Conservation (phyloP, 2,329 filamentous ascomycete species). For the Aspergillus flavus region DNA sequence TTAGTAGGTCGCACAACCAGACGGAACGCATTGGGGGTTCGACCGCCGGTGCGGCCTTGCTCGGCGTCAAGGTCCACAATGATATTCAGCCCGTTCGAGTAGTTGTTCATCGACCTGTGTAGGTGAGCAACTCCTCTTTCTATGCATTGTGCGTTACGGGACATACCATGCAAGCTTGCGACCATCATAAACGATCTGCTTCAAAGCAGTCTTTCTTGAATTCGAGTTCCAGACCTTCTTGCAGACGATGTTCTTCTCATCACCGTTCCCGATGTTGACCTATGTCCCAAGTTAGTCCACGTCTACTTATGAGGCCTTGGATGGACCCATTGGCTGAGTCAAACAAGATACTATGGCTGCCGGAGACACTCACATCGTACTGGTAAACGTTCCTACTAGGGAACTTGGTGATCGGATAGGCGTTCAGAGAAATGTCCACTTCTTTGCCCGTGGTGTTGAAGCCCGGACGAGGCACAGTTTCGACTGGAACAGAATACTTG, state of each 20-base stretch:
- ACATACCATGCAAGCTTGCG: slow-evolving; percentile 81
- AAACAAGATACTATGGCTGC: not conserved
- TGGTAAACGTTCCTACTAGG: slow-evolving; percentile 70
- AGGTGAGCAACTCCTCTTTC: slow-evolving; percentile 33
- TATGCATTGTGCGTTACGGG: slow-evolving; percentile 22
- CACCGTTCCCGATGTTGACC: slow-evolving; percentile 67
- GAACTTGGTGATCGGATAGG: slow-evolving; percentile 68
- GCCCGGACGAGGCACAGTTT: slow-evolving; percentile 51
- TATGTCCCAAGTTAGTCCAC: slow-evolving; percentile 37
- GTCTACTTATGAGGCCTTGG: not conserved
- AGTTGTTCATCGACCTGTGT: slow-evolving; percentile 40
- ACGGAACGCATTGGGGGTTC: slow-evolving; percentile 54
- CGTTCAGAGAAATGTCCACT: slow-evolving; percentile 67
- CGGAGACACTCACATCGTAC: slow-evolving; percentile 71
- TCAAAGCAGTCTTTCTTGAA: slow-evolving; percentile 60
- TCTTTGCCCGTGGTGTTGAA: slow-evolving; percentile 62
- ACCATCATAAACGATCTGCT: slow-evolving; percentile 76
- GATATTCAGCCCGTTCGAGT: slow-evolving; percentile 55
- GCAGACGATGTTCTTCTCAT: slow-evolving; percentile 66
- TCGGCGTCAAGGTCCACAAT: slow-evolving; percentile 74
- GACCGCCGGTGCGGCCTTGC: slow-evolving; percentile 48
- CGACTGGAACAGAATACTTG: slow-evolving; percentile 38
- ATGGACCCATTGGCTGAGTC: not conserved
- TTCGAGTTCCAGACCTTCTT: slow-evolving; percentile 76
- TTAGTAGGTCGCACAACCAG: slow-evolving; percentile 67